Evolutionary conservation across 192 early-diverging fungal genomes (phyloP), one percentile per base, ranked within the genome.

Genomic region (Podila verticillata): DNA sequence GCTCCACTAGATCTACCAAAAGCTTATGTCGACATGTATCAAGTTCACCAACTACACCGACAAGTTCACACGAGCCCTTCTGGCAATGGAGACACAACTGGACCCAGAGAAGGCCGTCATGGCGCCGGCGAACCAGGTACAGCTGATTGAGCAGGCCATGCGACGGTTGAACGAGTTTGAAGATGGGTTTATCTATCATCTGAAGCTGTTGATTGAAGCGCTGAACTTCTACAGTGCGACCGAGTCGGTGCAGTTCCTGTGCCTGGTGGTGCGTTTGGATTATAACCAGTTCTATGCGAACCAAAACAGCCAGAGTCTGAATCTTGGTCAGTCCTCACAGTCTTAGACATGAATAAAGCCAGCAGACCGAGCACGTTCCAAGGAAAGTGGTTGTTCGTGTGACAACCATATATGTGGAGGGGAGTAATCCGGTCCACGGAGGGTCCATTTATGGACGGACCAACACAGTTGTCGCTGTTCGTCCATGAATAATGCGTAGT

Each of bases 141-240:
- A 66, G 49, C 64, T 66, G 24, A 75, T 86, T 20, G 86, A 90
- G 24, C 85, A 84, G 35, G 66, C 72, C 34, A 67, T 75, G 34
- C 44, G 64, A 10, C 77, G 84, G 30, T 57, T 95, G 15, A 56
- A 69, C 24, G 85, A 89, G 34, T 85, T 91, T 61, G 92, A 95
- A 51, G 82, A 85, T 3, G 78, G 81, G 36, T 96, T 93, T 73
- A 36, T 83, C 5, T 85, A 87, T 57, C 91, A 92, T 67, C 87
- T 96, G 62, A 88, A 89, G 61, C 79, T 88, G 20, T 68, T 97
- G 68, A 90, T 96, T 56, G 90, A 92, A 7, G 91, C 90, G 7
- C 89, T 97, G 7, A 93, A 94, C 72, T 91, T 90, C 82, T 93
- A 90, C 75, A 93, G 92, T 4, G 87, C 91, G 1, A 88, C 91